Conservation (phyloP, 345 rosid species). For the Lepidium didymum region DNA sequence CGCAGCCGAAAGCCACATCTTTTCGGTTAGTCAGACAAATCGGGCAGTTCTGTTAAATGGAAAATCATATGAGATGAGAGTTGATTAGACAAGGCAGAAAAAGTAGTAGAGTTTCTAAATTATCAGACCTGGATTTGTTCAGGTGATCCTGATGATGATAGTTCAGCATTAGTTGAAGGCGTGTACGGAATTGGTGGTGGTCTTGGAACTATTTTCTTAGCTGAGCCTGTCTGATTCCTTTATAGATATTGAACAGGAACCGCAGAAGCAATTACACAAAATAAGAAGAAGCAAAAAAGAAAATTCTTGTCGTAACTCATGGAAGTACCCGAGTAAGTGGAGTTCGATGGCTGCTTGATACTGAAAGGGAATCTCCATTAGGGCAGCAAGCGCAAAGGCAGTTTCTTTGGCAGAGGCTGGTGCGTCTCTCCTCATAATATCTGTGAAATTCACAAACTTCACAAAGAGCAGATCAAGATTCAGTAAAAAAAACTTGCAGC, state of each 20-base stretch:
- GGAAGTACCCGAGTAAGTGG: constrained; percentile 52
- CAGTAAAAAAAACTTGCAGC: not conserved
- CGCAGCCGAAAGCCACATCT: constrained; percentile 60
- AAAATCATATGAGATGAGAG: not conserved
- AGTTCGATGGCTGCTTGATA: constrained; percentile 63
- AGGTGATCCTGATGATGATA: constrained; percentile 18
- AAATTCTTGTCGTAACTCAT: not conserved
- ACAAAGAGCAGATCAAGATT: constrained; percentile 12
- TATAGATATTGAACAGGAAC: not conserved
- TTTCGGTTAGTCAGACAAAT: constrained; percentile 54
- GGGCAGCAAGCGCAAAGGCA: constrained; percentile 82
- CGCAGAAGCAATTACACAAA: not conserved
- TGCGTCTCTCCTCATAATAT: constrained; percentile 49
- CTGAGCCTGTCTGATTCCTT: constrained; percentile 42
- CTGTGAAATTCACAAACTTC: constrained; percentile 87
- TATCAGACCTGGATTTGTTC: constrained; percentile 47
- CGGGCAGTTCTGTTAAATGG: constrained; percentile 45
- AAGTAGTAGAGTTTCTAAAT: not conserved
- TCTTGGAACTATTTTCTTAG: constrained; percentile 46
- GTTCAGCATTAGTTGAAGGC: constrained; percentile 16
- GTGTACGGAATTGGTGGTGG: constrained; percentile 54
- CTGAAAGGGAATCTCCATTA: constrained; percentile 89
- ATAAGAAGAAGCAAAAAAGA: not conserved
- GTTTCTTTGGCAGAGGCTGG: constrained; percentile 54
- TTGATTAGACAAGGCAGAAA: constrained; percentile 9